Conservation (phyloP, 768 basidiomycete species). For the Lenzites betulinus region DNA sequence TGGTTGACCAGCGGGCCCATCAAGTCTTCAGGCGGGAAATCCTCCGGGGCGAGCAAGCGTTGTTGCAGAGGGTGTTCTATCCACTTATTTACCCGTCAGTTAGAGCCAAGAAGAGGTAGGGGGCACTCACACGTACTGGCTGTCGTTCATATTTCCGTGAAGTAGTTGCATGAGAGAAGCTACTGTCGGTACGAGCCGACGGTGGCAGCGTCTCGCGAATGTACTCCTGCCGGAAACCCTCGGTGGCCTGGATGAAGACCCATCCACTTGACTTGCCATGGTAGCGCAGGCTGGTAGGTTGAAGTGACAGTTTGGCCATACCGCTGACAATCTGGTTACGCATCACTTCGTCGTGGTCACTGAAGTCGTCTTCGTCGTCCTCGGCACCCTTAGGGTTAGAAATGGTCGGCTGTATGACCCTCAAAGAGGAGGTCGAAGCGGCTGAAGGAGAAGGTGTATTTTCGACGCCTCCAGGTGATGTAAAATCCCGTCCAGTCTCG, state of each 20-base stretch:
- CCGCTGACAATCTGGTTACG: constrained; percentile 28
- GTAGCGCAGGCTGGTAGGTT: constrained; percentile 34
- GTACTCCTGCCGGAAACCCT: constrained; percentile 41
- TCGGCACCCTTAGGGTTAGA: constrained; percentile 7
- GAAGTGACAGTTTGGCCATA: constrained; percentile 30
- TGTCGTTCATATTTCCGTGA: not conserved
- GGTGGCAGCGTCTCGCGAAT: constrained; percentile 17
- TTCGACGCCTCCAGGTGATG: not conserved
- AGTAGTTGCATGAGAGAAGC: not conserved
- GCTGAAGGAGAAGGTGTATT: not conserved
- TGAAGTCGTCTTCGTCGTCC: constrained; percentile 29
- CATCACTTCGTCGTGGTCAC: constrained; percentile 26
- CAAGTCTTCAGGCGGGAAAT: constrained; percentile 56
- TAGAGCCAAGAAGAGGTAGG: no score
- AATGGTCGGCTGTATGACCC: not conserved
- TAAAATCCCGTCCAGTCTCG: not conserved
- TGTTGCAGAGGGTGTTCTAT: not conserved
- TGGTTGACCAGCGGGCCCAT: constrained; percentile 52
- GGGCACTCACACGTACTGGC: not conserved
- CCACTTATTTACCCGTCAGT: not conserved
- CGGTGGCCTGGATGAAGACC: constrained; percentile 40
- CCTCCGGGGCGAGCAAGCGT: constrained; percentile 32
- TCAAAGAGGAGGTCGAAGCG: not conserved
- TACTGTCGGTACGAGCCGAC: not conserved
- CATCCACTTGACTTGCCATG: constrained; percentile 47